Evolutionary conservation across 768 basidiomycete genomes (phyloP).

Genomic region (Rhodotorula sphaerocarpa): DNA sequence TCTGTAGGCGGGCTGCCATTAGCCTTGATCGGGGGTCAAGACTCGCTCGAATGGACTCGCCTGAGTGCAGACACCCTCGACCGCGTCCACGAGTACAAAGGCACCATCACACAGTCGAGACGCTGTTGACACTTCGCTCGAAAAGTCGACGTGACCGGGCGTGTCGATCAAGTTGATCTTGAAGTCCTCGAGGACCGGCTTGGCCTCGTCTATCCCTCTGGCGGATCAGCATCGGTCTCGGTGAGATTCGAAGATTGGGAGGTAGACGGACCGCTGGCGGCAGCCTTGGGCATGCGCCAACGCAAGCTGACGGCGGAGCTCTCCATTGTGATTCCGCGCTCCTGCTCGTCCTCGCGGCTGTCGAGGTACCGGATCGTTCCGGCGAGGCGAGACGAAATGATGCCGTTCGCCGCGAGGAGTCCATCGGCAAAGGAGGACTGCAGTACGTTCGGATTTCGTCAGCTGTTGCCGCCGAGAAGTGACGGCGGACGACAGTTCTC

Average conservation of each 20-base stretch:
- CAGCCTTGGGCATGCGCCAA: conserved; percentile 60
- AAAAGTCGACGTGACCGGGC: conserved; percentile 97
- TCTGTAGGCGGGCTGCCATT: too few relatives aligned
- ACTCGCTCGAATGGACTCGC: too few relatives aligned
- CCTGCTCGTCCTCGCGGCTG: conserved; percentile 91
- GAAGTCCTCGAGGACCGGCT: conserved; percentile 55
- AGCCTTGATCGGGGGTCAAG: too few relatives aligned
- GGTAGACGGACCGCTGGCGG: conserved; percentile 46
- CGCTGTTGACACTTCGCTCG: conserved; percentile 90
- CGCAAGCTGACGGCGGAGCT: conserved; percentile 84
- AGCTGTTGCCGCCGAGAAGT: not conserved
- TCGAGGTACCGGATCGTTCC: conserved; percentile 95
- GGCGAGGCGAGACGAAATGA: conserved; percentile 87
- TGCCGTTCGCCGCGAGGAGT: conserved; percentile 91
- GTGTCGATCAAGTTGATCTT: conserved; percentile 95
- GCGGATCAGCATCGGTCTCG: not conserved
- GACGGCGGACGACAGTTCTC: too few relatives aligned
- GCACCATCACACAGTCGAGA: conserved; percentile 91
- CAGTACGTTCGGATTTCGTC: not conserved
- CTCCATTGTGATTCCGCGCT: conserved; percentile 98
- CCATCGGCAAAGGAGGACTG: conserved; percentile 89
- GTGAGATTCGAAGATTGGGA: too few relatives aligned
- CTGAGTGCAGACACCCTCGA: conserved; percentile 97
- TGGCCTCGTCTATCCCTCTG: conserved; percentile 4
- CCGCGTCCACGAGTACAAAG: conserved; percentile 86